These are phyloP conservation scores for Stephanodiscus triporus DNA, from an alignment of 108 stramenopile species.

Conservation along the genomic window DNA sequence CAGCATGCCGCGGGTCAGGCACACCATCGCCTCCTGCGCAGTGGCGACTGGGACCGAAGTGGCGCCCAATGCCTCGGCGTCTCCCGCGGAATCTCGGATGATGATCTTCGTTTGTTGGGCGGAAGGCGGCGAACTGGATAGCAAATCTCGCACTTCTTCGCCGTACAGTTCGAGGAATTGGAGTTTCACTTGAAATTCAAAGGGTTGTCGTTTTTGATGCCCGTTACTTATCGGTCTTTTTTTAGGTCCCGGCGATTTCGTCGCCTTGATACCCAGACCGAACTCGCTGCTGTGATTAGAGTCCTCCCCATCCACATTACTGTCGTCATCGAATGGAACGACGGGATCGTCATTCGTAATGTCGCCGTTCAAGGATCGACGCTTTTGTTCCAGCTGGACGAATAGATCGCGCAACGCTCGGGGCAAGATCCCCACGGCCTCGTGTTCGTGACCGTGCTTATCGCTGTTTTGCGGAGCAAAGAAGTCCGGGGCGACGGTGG, in stretches of 20 bases:
- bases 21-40: constrained; percentile 84
- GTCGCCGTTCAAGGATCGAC: constrained; percentile 11
- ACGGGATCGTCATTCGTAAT: neutral
- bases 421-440: constrained; percentile 74
- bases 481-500: constrained; percentile 30
- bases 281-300: constrained; percentile 11
- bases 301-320: constrained; percentile 2
- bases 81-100: constrained; percentile 74
- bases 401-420: constrained; percentile 74
- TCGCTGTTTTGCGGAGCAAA: constrained; percentile 4
- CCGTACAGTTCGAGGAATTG: constrained; percentile 90
- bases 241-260: constrained; percentile 15
- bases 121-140: constrained; percentile 39
- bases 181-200: constrained; percentile 66
- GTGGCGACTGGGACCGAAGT: constrained; percentile 69
- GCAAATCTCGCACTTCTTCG: constrained; percentile 92
- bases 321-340: constrained; percentile 5
- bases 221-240: neutral
- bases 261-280: constrained; percentile 15
- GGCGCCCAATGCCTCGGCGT: constrained; percentile 89
- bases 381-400: constrained; percentile 37
- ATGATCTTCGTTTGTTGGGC: constrained; percentile 50
- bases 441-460: constrained; percentile 46
- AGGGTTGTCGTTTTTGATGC: constrained; percentile 21
- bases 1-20: constrained; percentile 81